phyloP scores from a whole-genome alignment of 2,329 filamentous ascomycete genomes.

The Fusarium secorum region DNA sequence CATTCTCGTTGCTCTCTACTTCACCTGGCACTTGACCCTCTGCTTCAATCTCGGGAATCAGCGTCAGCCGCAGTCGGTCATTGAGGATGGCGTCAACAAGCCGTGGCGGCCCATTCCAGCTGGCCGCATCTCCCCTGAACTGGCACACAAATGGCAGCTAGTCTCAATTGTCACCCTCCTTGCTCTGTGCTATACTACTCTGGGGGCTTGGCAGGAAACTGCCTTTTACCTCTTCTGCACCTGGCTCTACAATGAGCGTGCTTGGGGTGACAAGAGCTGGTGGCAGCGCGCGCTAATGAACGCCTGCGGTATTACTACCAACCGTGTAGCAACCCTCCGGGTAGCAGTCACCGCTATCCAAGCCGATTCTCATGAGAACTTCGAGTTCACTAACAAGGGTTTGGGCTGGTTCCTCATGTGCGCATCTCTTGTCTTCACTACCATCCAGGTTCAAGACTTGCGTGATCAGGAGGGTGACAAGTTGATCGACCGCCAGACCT shows the following conservation, averaged over 20 bases:
- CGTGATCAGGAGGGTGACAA: constrained; percentile 38
- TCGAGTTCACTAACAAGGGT: constrained; percentile 26
- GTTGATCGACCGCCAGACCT: constrained; percentile 35
- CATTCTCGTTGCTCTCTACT: constrained; percentile 30
- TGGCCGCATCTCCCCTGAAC: constrained; percentile 39
- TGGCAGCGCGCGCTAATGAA: constrained; percentile 36
- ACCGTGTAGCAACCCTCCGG: constrained; percentile 29
- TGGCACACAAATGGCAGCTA: constrained; percentile 38
- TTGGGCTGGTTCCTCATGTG: constrained; percentile 30
- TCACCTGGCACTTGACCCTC: constrained; percentile 37
- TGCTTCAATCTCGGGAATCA: constrained; percentile 52
- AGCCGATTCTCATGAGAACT: not conserved
- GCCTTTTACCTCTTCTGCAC: constrained; percentile 45
- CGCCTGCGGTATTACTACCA: constrained; percentile 33
- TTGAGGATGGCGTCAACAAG: constrained; percentile 53
- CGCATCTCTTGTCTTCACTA: constrained; percentile 37
- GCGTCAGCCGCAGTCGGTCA: constrained; percentile 42
- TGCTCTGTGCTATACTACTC: constrained; percentile 23
- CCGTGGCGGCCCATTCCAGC: constrained; percentile 46
- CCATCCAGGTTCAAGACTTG: constrained; percentile 39
- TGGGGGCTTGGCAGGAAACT: constrained; percentile 40
- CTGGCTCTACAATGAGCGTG: constrained; percentile 54
- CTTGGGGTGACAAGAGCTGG: constrained; percentile 44
- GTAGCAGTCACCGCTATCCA: constrained; percentile 19
- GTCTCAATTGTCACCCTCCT: constrained; percentile 34